Percentiles rank a stretch among this genome's conserved stretches.
phyloP scores from a whole-genome alignment of 805 yeast species.

The Myxozyma melibiosi region DNA sequence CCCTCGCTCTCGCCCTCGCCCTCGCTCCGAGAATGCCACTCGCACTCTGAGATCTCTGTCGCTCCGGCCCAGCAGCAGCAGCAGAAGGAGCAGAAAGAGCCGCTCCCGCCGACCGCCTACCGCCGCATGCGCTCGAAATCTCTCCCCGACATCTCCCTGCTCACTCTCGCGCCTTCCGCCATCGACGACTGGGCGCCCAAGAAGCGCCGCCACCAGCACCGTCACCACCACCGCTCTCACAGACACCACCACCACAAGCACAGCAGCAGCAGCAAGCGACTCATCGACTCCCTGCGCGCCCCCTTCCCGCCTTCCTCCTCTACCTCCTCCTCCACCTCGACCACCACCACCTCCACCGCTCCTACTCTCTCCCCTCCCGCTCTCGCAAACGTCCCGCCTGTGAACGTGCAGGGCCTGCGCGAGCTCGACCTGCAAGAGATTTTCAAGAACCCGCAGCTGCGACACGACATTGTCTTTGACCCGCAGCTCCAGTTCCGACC shows the following conservation, averaged over 20 bases:
- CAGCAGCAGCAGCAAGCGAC: slow-evolving; percentile 18
- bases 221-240: slow-evolving; percentile 16
- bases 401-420: slow-evolving; percentile 73
- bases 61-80: background rate
- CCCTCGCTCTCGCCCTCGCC: slow-evolving; percentile 1
- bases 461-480: slow-evolving; percentile 92
- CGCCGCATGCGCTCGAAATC: slow-evolving; percentile 33
- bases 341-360: background rate
- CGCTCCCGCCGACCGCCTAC: slow-evolving; percentile 21
- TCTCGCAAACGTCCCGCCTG: slow-evolving; percentile 59
- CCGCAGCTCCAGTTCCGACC: slow-evolving; percentile 91
- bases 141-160: slow-evolving; percentile 25
- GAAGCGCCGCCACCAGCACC: slow-evolving; percentile 4
- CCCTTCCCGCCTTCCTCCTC: background rate
- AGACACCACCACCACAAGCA: slow-evolving; percentile 20
- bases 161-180: slow-evolving; percentile 8
- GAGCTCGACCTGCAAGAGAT: slow-evolving; percentile 89
- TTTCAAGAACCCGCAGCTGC: slow-evolving; percentile 83
- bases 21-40: background rate
- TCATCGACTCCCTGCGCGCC: slow-evolving; percentile 7
- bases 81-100: background rate
- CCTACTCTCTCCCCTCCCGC: slow-evolving; percentile 1
- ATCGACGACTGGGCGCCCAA: slow-evolving; percentile 11
- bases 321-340: slow-evolving; percentile 1
- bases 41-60: too few relatives aligned